Base-by-base conservation (phyloP, 106 monocot genomes). In the Allium cepa region DNA sequence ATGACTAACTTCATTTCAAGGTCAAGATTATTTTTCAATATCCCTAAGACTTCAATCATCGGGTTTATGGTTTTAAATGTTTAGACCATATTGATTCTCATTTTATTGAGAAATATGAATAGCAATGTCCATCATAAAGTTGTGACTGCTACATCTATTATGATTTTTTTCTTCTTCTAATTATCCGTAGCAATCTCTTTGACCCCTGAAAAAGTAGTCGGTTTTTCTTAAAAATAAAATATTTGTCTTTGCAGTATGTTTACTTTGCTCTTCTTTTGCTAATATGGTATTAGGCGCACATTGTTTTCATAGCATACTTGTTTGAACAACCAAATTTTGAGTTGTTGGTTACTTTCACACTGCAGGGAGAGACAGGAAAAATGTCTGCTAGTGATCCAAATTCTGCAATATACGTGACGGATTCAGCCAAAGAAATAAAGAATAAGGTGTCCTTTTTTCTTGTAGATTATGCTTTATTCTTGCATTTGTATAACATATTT, bases 381-480 rank as follows among this genome's bases (percentile, higher is more conserved):
- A 92, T 99, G 97, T 99, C 97, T 50, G 92, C 97, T 28, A 99
- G 97, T 83, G 97, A 99, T 78, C 82, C 97, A 66, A 90, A 92
- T 78, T 97, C 97, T 60, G 97, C 97, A 64, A 99, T 99, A 75
- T 99, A 99, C 80, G 97, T 99, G 53, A 99, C 92, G 53, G 92
- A 99, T 79, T 77, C 87, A 7, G 61, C 87, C 12, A 92, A 93
- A 80, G 90, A 87, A 50, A 99, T 99, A 71, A 93, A 99, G 69
- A 93, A 82, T 69, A 99, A 99, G 97, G 97, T 92, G 47, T 62
- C 62, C 46, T 62, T 6, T 62, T 22, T 62, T 45, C 28, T 8
- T 60, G 26, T 60, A 26, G 8, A 8, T 26, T 26, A 60, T 60
- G 26, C 8, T 26, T 60, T 36, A 5, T 36, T 36, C 36, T 36